Evolutionary conservation across 768 basidiomycete species (phyloP).

Genomic region (Russula foetens): DNA sequence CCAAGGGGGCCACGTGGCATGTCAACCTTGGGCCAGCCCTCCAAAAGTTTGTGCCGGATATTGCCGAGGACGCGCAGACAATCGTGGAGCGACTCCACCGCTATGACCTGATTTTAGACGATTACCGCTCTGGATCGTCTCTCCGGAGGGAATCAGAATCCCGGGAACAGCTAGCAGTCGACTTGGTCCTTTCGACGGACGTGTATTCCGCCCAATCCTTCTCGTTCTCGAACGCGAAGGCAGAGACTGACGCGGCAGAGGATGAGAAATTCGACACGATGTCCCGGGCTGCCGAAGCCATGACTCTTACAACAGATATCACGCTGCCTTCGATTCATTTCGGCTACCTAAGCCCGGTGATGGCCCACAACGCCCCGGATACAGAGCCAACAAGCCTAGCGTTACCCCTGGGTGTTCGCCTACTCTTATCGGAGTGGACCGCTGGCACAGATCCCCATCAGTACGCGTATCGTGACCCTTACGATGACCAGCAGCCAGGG

Average conservation of each 20-base stretch:
- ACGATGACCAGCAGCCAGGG: slow-evolving; percentile 26
- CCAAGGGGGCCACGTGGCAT: slow-evolving; percentile 44
- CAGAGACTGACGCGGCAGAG: slow-evolving; percentile 13
- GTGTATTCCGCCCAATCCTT: slow-evolving; percentile 45
- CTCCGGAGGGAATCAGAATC: slow-evolving; percentile 44
- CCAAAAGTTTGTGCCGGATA: slow-evolving; percentile 33
- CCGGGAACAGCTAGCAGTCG: slow-evolving; percentile 52
- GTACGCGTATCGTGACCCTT: slow-evolving; percentile 50
- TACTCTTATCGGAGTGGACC: slow-evolving; percentile 64
- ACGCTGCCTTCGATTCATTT: slow-evolving; percentile 54
- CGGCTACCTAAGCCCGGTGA: slow-evolving; percentile 49
- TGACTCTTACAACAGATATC: slow-evolving; percentile 40
- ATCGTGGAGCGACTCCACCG: slow-evolving; percentile 34
- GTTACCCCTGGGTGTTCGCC: slow-evolving; percentile 45
- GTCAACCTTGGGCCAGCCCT: slow-evolving; percentile 41
- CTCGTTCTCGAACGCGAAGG: no score
- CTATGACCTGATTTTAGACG: slow-evolving; percentile 36
- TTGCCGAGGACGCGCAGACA: slow-evolving; percentile 29
- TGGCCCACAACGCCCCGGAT: slow-evolving; percentile 21
- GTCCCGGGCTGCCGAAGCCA: slow-evolving; percentile 40
- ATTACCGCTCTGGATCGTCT: slow-evolving; percentile 33
- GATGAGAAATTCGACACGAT: slow-evolving; percentile 43
- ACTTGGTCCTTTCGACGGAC: slow-evolving; percentile 51
- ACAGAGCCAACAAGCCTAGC: neutral
- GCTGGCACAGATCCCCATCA: slow-evolving; percentile 42